Conservation (phyloP, 805 yeast species). For the Cephaloascus fragrans region DNA sequence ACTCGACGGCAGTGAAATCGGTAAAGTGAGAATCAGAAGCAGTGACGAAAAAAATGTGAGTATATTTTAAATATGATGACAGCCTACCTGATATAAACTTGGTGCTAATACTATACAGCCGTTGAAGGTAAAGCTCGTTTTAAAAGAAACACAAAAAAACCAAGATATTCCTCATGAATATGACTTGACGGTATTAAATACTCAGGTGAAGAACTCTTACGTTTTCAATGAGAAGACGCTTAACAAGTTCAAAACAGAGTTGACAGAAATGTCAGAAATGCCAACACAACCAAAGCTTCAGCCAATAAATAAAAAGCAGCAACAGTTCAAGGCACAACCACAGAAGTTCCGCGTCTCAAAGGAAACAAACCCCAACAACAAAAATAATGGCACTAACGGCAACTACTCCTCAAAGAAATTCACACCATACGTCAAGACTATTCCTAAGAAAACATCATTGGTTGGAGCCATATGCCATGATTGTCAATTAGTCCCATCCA, state of each 20-base stretch:
- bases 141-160: conserved; percentile 38
- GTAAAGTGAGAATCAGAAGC: conserved; percentile 68
- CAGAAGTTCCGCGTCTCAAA: conserved; percentile 13
- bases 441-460: conserved; percentile 75
- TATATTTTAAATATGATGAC: conserved; percentile 14
- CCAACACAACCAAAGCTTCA: conserved; percentile 42
- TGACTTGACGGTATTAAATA: conserved; percentile 68
- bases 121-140: conserved; percentile 46
- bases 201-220: conserved; percentile 75
- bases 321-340: conserved; percentile 2
- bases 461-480: conserved; percentile 89
- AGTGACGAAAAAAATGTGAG: conserved; percentile 17
- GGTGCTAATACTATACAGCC: conserved; percentile 10
- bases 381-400: neutral
- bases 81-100: too few relatives aligned
- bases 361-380: neutral
- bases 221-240: conserved; percentile 84
- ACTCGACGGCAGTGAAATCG: conserved; percentile 66
- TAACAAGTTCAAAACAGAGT: conserved; percentile 40
- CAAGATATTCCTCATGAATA: conserved; percentile 68
- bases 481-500: conserved; percentile 78
- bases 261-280: conserved; percentile 40
- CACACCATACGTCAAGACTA: conserved; percentile 78
- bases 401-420: conserved; percentile 21
- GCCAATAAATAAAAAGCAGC: conserved; percentile 18